Evolutionary conservation across 495 filamentous ascomycete species (phyloP).

Genomic region (Aspergillus mulundensis): DNA sequence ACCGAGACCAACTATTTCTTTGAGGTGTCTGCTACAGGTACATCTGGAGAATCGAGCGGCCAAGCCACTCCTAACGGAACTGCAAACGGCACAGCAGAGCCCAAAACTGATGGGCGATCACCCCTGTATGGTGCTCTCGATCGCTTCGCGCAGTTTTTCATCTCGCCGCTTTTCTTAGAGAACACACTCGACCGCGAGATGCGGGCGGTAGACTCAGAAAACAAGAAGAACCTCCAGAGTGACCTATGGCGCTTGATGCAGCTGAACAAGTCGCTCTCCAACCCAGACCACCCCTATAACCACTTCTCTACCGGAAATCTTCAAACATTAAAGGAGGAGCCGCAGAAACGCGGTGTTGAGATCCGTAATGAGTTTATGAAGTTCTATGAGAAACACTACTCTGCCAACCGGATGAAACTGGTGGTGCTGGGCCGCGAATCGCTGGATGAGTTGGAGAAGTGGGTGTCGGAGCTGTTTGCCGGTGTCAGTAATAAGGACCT

Average conservation of each 20-base stretch:
- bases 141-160: slow-evolving; percentile 97
- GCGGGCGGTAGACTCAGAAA: slow-evolving; percentile 92
- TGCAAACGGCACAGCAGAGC: slow-evolving; percentile 32
- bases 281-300: slow-evolving; percentile 85
- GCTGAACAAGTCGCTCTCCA: slow-evolving; percentile 85
- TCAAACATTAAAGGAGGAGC: slow-evolving; percentile 80
- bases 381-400: slow-evolving; percentile 88
- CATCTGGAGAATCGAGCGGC: slow-evolving; percentile 30
- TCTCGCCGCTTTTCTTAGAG: slow-evolving; percentile 82
- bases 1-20: slow-evolving; percentile 99
- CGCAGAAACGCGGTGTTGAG: slow-evolving; percentile 76
- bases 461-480: slow-evolving; percentile 85
- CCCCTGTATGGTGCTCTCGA: slow-evolving; percentile 88
- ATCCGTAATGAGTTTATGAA: slow-evolving; percentile 92
- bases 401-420: slow-evolving; percentile 94
- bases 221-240: slow-evolving; percentile 98
- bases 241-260: slow-evolving; percentile 92
- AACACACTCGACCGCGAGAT: slow-evolving; percentile 91
- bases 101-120: slow-evolving; percentile 35
- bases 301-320: slow-evolving; percentile 96
- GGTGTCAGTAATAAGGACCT: slow-evolving; percentile 82
- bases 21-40: slow-evolving; percentile 73
- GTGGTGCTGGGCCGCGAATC: slow-evolving; percentile 84
- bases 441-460: slow-evolving; percentile 82
- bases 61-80: slow-evolving; percentile 40